Percentiles rank a stretch among this genome's conserved stretches.
These are phyloP conservation scores for Aethionema arabicum DNA, from an alignment of 345 rosid genomes.

Conservation along the genomic window DNA sequence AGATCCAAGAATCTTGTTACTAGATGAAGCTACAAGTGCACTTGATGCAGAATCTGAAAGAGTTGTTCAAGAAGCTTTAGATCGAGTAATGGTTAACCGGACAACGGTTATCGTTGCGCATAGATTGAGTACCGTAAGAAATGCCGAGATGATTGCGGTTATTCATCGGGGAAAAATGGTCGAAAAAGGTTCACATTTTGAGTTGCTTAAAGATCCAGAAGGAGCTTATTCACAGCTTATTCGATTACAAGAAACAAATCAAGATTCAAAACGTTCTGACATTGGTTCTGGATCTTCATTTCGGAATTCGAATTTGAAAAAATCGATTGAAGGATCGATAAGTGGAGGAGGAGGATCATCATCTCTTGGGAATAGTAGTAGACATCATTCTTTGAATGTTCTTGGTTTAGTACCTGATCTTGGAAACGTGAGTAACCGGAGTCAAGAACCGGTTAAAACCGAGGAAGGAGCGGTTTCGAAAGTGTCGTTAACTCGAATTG, in stretches of 20 bases:
- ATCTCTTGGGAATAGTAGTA: slow-evolving; percentile 30
- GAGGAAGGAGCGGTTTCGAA: slow-evolving; percentile 22
- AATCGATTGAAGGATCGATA: slow-evolving; percentile 29
- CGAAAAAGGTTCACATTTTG: slow-evolving; percentile 74
- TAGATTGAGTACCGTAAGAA: slow-evolving; percentile 72
- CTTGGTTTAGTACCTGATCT: slow-evolving; percentile 28
- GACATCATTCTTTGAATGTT: slow-evolving; percentile 33
- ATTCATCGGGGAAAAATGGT: slow-evolving; percentile 75
- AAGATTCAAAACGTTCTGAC: slow-evolving; percentile 17
- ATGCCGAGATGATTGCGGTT: slow-evolving; percentile 73
- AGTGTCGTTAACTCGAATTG: slow-evolving; percentile 52
- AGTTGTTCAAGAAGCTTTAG: slow-evolving; percentile 82
- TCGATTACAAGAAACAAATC: slow-evolving; percentile 58
- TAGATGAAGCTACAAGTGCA: slow-evolving; percentile 93
- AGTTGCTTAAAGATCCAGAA: slow-evolving; percentile 54
- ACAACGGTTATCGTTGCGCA: slow-evolving; percentile 86
- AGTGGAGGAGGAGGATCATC: slow-evolving; percentile 25
- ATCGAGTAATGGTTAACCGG: slow-evolving; percentile 69
- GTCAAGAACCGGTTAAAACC: too few relatives aligned
- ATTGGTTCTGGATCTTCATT: slow-evolving; percentile 40
- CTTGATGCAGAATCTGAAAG: slow-evolving; percentile 88
- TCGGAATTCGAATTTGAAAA: slow-evolving; percentile 24
- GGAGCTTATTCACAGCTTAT: slow-evolving; percentile 87
- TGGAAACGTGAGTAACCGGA: slow-evolving; percentile 38
- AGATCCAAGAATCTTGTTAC: slow-evolving; percentile 66